Percentiles rank a stretch among this genome's conserved stretches.
Conservation (phyloP, 1,284 basidiomycete species). For the Ceratobasidium sp. region DNA sequence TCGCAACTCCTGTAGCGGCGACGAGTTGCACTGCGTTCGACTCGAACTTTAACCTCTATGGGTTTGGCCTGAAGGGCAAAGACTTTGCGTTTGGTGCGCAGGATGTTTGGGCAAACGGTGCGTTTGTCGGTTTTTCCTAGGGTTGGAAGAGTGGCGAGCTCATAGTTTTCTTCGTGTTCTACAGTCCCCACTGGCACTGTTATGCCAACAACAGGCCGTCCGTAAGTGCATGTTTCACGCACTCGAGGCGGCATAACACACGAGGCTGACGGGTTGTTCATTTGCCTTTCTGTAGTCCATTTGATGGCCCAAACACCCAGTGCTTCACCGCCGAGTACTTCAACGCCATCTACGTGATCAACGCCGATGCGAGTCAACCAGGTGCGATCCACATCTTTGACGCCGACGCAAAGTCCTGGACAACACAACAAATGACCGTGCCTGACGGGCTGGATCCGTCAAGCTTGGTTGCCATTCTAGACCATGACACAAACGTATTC, state of each 20-base stretch:
- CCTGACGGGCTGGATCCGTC: slow-evolving; percentile 67
- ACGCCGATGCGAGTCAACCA: slow-evolving; percentile 76
- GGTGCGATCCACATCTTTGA: slow-evolving; percentile 78
- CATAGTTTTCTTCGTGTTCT: slow-evolving; percentile 23
- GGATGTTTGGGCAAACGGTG: slow-evolving; percentile 73
- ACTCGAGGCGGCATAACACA: slow-evolving; percentile 1
- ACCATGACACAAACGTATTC: slow-evolving; percentile 91
- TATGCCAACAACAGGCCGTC: slow-evolving; percentile 74
- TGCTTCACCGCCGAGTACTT: slow-evolving; percentile 70
- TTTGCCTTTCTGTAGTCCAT: slow-evolving; percentile 65
- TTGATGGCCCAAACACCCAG: slow-evolving; percentile 73
- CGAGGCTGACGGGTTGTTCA: slow-evolving; percentile 19
- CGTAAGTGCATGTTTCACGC: slow-evolving; percentile 65
- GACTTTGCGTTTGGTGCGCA: slow-evolving; percentile 79
- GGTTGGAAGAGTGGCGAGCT: slow-evolving; percentile 33
- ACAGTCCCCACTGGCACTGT: slow-evolving; percentile 68
- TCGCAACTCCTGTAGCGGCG: slow-evolving; percentile 52
- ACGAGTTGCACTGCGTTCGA: slow-evolving; percentile 78
- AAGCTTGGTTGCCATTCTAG: slow-evolving; percentile 75
- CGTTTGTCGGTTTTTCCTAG: slow-evolving; percentile 48
- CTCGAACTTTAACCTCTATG: slow-evolving; percentile 75
- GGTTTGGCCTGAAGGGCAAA: slow-evolving; percentile 79
- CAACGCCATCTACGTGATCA: slow-evolving; percentile 84
- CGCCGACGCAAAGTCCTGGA: slow-evolving; percentile 72
- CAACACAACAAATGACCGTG: slow-evolving; percentile 65